Evolutionary conservation across 1,284 basidiomycete species (phyloP), one percentile per base, ranked within the genome.

Genomic region (Tilletia caries): DNA sequence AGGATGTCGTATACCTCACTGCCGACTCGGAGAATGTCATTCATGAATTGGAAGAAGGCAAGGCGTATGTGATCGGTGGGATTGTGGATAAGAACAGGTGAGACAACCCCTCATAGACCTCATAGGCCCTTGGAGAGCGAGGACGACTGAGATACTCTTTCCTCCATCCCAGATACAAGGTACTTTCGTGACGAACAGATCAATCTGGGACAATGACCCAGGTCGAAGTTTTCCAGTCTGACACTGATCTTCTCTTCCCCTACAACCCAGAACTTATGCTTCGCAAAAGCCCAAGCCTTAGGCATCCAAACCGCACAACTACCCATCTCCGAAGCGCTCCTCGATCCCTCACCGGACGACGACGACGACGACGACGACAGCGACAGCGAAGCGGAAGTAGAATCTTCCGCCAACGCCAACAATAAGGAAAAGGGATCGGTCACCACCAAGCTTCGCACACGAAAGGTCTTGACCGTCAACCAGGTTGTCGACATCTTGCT

Each of bases 381-480:
- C 48, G 20, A 50, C 20, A 20, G 20, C 48, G 18, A 5, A 50
- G 46, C 12, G 20, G 27, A 70, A 70, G 27, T 67, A 70, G 3
- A 72, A 71, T 41, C 70, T 67, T 71, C 71, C 27, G 32, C 64
- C 3, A 65, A 41, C 58, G 34, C 1, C 64, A 60, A n/a, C 46
- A 74, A 13, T 67, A 32, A 4, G 67, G n/a, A 54, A 29, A 54
- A 54, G 23, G 67, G 25, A 23, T 25, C 52, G 29, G 52, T 15
- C n/a, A 15, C 15, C 20, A 65, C 67, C 37, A 65, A 62, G 27
- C 86, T 98, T 74, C 88, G 90, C 23, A 93, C 94, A 2, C 89
- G 96, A 69, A 98, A 97, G 81, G 93, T 99, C 32, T 86, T 99
- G 73, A 98, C 96, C 0, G 94, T 99, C 68, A 98, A 99, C 81